phyloP scores from a whole-genome alignment of 345 rosid species.

The Salix koriyanagi region DNA sequence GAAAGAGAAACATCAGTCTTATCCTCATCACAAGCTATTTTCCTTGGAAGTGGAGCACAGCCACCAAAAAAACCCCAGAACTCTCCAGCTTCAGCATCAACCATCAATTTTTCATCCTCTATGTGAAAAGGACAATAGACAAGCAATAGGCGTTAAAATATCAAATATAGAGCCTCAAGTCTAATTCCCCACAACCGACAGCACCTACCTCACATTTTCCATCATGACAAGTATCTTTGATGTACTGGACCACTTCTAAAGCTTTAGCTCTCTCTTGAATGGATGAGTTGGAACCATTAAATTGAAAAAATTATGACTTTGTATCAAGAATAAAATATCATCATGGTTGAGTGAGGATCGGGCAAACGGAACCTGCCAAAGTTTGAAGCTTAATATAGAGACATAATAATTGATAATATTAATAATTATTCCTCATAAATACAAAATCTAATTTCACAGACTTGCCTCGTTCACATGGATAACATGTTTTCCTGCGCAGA shows the following conservation, averaged over 20 bases:
- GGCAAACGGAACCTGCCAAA: constrained; percentile 73
- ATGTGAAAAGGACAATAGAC: constrained; percentile 17
- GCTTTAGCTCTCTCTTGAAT: constrained; percentile 99
- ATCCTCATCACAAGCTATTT: constrained; percentile 54
- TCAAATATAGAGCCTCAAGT: constrained; percentile 8
- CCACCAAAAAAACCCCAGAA: constrained; percentile 98
- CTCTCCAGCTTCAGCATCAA: constrained; percentile 96
- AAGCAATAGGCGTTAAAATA: neutral
- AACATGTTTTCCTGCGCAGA: constrained; percentile 90
- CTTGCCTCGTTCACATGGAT: constrained; percentile 95
- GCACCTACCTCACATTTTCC: constrained; percentile 94
- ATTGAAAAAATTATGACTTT: constrained; percentile 19
- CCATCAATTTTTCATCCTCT: constrained; percentile 99
- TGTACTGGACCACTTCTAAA: constrained; percentile 92
- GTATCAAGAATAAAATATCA: constrained; percentile 28
- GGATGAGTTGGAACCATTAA: constrained; percentile 88
- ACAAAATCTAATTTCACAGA: constrained; percentile 2
- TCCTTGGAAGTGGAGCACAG: constrained; percentile 96
- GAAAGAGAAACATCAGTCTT: constrained; percentile 34
- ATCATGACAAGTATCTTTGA: constrained; percentile 90
- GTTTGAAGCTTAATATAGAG: neutral
- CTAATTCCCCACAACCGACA: constrained; percentile 55
- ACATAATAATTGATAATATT: neutral
- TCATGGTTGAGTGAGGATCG: constrained; percentile 95
- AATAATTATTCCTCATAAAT: neutral